phyloP scores from a whole-genome alignment of 2,329 filamentous ascomycete genomes.

The Claviceps maximensis region DNA sequence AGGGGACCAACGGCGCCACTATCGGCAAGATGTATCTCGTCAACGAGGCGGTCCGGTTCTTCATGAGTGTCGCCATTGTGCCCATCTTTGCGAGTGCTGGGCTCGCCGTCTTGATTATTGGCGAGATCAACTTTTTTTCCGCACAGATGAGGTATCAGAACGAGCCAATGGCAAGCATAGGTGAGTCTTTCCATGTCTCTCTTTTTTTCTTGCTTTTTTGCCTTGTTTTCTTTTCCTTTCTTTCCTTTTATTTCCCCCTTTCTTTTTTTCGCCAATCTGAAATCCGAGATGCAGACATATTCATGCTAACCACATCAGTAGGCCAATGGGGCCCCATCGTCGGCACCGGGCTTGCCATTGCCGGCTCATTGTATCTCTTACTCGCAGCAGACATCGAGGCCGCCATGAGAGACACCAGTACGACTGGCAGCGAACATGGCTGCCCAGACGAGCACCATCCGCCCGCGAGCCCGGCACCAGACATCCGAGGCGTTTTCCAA shows the following conservation, averaged over 20 bases:
- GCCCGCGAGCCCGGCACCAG: not conserved
- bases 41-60: slow-evolving; percentile 39
- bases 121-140: slow-evolving; percentile 53
- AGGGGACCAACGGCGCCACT: slow-evolving; percentile 43
- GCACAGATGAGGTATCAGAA: slow-evolving; percentile 41
- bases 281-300: too few relatives aligned
- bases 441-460: slow-evolving; percentile 9
- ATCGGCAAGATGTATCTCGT: slow-evolving; percentile 36
- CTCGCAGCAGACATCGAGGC: slow-evolving; percentile 22
- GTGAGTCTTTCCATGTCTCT: slow-evolving; percentile 26
- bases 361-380: slow-evolving; percentile 45
- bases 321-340: slow-evolving; percentile 49
- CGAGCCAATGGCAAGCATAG: slow-evolving; percentile 48
- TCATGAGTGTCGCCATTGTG: slow-evolving; percentile 42
- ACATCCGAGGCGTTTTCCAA: not conserved
- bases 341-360: slow-evolving; percentile 41
- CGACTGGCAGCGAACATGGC: not conserved
- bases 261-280: too few relatives aligned
- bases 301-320: slow-evolving; percentile 9
- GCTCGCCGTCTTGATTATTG: slow-evolving; percentile 44
- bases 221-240: not conserved
- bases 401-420: slow-evolving; percentile 3
- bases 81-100: slow-evolving; percentile 46
- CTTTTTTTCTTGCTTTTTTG: not conserved
- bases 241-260: not conserved